A percentile compares a stretch with the other conserved stretches of the same genome.
Conservation (phyloP, 75 land plant genomes). For the Sequoia sempervirens region DNA sequence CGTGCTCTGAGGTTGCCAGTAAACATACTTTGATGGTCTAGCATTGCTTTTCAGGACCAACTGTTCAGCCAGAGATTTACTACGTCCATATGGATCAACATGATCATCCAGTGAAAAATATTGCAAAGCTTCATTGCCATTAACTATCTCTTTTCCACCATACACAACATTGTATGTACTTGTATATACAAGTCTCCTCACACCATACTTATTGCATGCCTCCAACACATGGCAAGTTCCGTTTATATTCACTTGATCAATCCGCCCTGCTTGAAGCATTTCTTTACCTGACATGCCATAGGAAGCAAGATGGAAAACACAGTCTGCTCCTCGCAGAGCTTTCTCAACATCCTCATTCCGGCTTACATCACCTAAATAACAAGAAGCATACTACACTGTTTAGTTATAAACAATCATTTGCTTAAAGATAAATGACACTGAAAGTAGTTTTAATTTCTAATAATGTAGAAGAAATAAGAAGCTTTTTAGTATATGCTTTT, state of each 20-base stretch:
- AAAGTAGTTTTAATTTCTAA: neutral
- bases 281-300: slow-evolving; percentile 92
- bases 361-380: slow-evolving; percentile 61
- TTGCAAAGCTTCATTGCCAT: slow-evolving; percentile 74
- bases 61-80: slow-evolving; percentile 91
- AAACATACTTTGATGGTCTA: slow-evolving; percentile 65
- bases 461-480: neutral
- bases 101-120: slow-evolving; percentile 82
- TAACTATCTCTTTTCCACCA: slow-evolving; percentile 80
- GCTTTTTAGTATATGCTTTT: neutral
- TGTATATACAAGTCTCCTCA: slow-evolving; percentile 75
- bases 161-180: slow-evolving; percentile 94
- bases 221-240: slow-evolving; percentile 83
- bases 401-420: neutral
- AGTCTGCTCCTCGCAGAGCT: slow-evolving; percentile 68
- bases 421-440: neutral
- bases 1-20: neutral
- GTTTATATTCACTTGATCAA: slow-evolving; percentile 79
- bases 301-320: slow-evolving; percentile 94
- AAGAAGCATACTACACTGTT: neutral
- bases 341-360: slow-evolving; percentile 56
- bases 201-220: slow-evolving; percentile 64
- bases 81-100: slow-evolving; percentile 82
- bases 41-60: slow-evolving; percentile 79
- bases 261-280: slow-evolving; percentile 75